Evolutionary conservation across 1,284 basidiomycete species (phyloP), one percentile per base, ranked within the genome.

Genomic region (Tetrapyrgos nigripes): DNA sequence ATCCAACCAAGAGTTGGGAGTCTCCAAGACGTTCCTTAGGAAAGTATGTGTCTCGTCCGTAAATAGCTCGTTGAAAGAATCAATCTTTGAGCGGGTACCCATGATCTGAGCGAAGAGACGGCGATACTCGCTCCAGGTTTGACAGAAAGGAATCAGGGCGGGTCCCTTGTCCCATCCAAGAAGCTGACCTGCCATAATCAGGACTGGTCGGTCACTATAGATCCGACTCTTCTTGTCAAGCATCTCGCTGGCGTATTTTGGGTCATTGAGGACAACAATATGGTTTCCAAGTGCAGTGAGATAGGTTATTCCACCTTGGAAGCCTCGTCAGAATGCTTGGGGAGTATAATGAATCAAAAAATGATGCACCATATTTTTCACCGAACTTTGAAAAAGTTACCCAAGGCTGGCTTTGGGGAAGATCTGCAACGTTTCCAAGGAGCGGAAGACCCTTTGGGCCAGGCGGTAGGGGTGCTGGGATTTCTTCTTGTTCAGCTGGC

Each of bases 141-240:
- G 70, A 48, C 75, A 76, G 61, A 78, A 80, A 28, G 70, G 76
- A 57, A 71, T 71, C 35, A 83, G 71, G 13, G 70, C 75, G 23
- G 80, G 67, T 0, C 73, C 71, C 49, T 77, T 55, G 51, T 76
- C 73, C 80, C 79, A 83, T 21, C 82, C 82, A 17, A 79, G 71
- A 2, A 83, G 70, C 59, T 82, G 75, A 46, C 75, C 74, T 43
- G 70, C 76, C 75, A 77, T 77, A 0, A 69, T 64, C 45, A 75
- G 55, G 11, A 64, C 65, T 0, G 82, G 82, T 13, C 83, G 76
- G 59, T 80, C 76, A 2, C 80, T 80, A 64, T 83, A 83, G 51
- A 77, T 73, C 27, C 73, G 65, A 40, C 78, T 76, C 62, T 79
- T 77, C 66, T 77, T 79, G 54, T 83, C 79, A 43, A 84, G 75